Conservation (phyloP, 257 asterid species). For the Nicotiana noctiflora region DNA sequence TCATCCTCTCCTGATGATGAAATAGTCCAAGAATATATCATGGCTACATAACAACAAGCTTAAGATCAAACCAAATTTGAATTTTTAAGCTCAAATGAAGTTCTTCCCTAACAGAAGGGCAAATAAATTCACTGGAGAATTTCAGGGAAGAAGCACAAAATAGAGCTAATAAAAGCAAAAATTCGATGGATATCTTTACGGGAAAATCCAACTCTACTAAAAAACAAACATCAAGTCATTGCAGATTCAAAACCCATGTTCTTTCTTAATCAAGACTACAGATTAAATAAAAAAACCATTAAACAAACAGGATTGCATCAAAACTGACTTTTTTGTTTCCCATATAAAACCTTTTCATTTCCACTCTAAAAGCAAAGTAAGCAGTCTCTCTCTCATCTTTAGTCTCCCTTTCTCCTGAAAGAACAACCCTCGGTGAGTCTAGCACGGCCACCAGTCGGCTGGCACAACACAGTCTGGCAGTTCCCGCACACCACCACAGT, state of each 20-base stretch:
- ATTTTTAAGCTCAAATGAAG: no score
- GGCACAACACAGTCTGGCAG: conserved; percentile 33
- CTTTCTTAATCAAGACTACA: conserved; percentile 1
- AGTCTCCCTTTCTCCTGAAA: conserved; percentile 32
- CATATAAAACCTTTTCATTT: neutral
- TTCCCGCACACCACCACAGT: conserved; percentile 33
- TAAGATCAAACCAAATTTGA: no score
- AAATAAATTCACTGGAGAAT: neutral
- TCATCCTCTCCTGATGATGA: no score
- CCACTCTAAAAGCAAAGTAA: neutral
- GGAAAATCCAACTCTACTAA: neutral
- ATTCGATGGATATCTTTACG: neutral
- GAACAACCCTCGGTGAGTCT: conserved; percentile 33
- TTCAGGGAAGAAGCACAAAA: neutral
- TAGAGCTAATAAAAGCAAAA: neutral
- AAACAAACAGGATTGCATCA: conserved; percentile 2
- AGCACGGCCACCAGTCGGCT: conserved; percentile 33
- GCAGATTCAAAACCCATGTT: neutral
- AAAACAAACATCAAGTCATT: neutral
- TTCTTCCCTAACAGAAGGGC: no score
- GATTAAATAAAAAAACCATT: neutral
- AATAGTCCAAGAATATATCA: no score
- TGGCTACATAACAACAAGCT: no score
- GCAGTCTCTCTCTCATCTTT: neutral
- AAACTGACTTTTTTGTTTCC: neutral